Base-by-base conservation (phyloP, 1,139 yeast genomes). In the Hansenula lynferdii region DNA sequence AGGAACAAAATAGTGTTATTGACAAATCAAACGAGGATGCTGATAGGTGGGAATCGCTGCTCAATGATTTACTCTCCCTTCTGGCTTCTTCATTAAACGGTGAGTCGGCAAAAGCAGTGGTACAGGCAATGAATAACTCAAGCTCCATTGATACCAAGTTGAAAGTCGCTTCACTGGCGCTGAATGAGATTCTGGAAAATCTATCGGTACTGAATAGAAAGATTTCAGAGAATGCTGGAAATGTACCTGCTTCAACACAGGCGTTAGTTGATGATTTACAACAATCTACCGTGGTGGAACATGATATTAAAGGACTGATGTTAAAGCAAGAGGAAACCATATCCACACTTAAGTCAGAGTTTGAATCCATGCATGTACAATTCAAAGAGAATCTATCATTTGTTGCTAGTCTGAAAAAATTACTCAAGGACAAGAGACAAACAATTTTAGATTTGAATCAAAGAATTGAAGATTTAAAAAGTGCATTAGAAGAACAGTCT, bases 61-160 rank as follows among this genome's bases (percentile, higher is more conserved):
- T 58, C 9, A 57, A 65, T 43, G 53, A 52, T n/a, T n/a, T n/a
- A 14, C 36, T 65, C 8, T 42, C 51, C 4, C 37, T 50, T 9
- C 39, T 63, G 10, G 35, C 51, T 17, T 46, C 44, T 2, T 45
- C 43, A 25, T 31, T 51, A 14, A 45, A 53, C 3, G 53, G 45
- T 8, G 60, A 57, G 10, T 62, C 63, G 29, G 49, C 51, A 4
- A 48, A 48, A 10, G 57, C 56, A 4, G 41, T 62, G 2, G 35
- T 45, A 14, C 57, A 54, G 24, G 60, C 67, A 0, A 52, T 52
- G 28, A 48, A 51, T 26, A 46, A 54, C 2, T 47, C 64, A 2
- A 50, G 44, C 12, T 61, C 58, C n/a, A 39, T 60, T 1, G 58
- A 60, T 39, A 57, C 61, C 2, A 62, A 62, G 42, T 44, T 63